Base-by-base conservation (phyloP, 2,329 filamentous ascomycete genomes). In the Nemania sp. region DNA sequence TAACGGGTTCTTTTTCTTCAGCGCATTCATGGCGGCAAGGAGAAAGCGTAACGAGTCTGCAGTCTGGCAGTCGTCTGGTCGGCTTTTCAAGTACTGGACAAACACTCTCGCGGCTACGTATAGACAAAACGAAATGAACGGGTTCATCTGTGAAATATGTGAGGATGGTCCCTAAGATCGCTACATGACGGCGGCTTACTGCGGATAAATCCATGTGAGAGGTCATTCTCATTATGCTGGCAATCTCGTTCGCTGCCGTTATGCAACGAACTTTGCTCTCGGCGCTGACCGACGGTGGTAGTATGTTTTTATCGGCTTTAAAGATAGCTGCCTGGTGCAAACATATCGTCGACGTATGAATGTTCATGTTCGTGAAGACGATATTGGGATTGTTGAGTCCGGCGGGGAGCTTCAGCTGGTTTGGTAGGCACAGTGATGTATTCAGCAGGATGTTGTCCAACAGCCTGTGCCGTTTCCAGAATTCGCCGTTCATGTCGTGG, bases 291-390 rank as follows among this genome's bases (percentile, higher is more conserved):
- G 88, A 86, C 1, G 81, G 76, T 0, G 90, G 86, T 56, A 97
- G 76, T 48, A 85, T 83, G 71, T 96, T 88, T 73, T 91, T 94
- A 65, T 97, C 93, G 0, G 92, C 91, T 70, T 97, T 97, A 80
- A 93, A 97, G 17, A 99, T 97, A 22, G 94, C 94, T 2, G 93
- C 94, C 74, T 99, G 94, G 67, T 99, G 94, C n/a, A 99, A 77
- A 70, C 93, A 97, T 49, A 99, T 97, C 1, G 91, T 91, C 1
- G 92, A 96, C 0, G 94, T 96, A 69, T 97, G 92, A 26, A 99
- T 91, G 68, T 90, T 91, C 91, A 99, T 96, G 66, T 97, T 97
- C 52, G 89, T 85, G 69, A 97, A 97, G 4, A 97, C 85, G 49
- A 93, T 85, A 60, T 97, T 97, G 3, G 91, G 82, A 65, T 92